These are phyloP conservation scores for Cercophora scortea DNA, from an alignment of 495 filamentous ascomycete genomes.

Conservation along the genomic window DNA sequence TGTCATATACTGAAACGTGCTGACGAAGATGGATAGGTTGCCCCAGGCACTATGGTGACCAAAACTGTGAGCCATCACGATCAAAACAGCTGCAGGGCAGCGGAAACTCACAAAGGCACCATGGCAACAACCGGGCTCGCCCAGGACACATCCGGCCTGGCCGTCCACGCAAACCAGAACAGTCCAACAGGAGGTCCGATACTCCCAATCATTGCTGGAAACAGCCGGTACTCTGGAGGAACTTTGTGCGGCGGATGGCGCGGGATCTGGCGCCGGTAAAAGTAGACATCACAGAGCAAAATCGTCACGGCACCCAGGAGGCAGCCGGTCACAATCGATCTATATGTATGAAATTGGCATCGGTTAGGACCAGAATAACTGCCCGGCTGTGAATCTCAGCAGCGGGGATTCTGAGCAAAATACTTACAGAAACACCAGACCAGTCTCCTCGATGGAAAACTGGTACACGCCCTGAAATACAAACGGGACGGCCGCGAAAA, in stretches of 20 bases:
- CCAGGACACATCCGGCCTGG: conserved; percentile 29
- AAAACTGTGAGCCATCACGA: not conserved
- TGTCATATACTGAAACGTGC: conserved; percentile 42
- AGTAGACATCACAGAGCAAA: conserved; percentile 33
- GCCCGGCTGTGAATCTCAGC: not conserved
- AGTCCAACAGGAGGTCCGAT: conserved; percentile 45
- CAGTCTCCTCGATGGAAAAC: conserved; percentile 41
- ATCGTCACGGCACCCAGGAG: conserved; percentile 39
- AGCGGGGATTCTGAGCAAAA: not conserved
- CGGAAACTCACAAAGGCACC: conserved; percentile 40
- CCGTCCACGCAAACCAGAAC: conserved; percentile 44
- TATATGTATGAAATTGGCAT: no score
- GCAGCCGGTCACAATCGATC: conserved; percentile 47
- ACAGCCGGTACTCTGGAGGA: conserved; percentile 49
- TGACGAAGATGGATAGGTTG: conserved; percentile 27
- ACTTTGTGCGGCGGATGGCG: conserved; percentile 21
- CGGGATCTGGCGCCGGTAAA: conserved; percentile 29
- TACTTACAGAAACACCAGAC: conserved; percentile 50
- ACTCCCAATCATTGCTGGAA: conserved; percentile 53
- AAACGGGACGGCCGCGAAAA: conserved; percentile 58
- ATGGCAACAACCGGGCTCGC: conserved; percentile 41
- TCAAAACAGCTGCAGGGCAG: not conserved
- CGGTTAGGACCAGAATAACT: no score
- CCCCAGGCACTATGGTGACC: conserved; percentile 42
- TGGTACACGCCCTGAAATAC: conserved; percentile 43